phyloP scores from a whole-genome alignment of 495 filamentous ascomycete species.

The Podospora conica region DNA sequence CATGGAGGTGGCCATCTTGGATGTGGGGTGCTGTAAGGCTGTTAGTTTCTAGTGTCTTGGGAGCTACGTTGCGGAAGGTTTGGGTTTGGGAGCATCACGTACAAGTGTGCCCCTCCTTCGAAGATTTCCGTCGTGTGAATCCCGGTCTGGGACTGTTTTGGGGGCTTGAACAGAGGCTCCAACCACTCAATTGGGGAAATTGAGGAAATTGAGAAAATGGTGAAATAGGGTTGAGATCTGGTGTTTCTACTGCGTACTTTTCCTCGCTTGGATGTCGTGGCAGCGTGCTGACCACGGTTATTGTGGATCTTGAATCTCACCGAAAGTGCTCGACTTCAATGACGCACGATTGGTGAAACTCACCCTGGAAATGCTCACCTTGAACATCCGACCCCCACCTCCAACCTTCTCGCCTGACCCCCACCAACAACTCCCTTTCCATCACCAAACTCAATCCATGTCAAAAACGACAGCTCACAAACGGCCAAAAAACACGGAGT shows the following conservation, averaged over 20 bases:
- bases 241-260: not conserved
- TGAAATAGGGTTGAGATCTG: not conserved
- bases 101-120: not conserved
- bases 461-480: not conserved
- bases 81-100: not conserved
- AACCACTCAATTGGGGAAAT: too few species aligned
- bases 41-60: not conserved
- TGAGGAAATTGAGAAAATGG: not conserved
- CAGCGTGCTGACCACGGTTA: not conserved
- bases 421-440: not conserved
- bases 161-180: not conserved
- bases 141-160: not conserved
- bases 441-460: not conserved
- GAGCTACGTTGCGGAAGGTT: not conserved
- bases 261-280: not conserved
- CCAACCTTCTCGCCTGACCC: not conserved
- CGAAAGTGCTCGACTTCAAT: not conserved
- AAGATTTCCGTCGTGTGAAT: not conserved
- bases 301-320: too few species aligned
- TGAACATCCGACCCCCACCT: not conserved
- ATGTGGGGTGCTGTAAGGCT: not conserved
- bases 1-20: slow-evolving; percentile 1
- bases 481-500: not conserved
- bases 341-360: not conserved
- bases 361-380: too few species aligned